Conservation (phyloP, 2,329 filamentous ascomycete species). For the Leptographium lundbergii region DNA sequence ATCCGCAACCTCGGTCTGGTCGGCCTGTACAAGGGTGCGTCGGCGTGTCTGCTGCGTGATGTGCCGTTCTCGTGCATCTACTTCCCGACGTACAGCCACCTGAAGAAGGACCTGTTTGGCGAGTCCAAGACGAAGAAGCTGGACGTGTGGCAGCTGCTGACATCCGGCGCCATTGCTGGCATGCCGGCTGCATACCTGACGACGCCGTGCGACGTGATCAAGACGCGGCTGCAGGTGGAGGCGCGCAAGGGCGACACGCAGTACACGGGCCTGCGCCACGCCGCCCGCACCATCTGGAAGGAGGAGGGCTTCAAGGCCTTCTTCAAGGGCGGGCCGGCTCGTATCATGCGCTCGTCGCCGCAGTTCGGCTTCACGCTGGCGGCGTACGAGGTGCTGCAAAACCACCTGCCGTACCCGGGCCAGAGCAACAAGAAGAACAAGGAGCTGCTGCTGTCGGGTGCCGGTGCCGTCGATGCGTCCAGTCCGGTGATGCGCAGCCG, state of each 20-base stretch:
- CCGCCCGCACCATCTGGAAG: constrained; percentile 67
- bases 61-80: constrained; percentile 98
- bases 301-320: constrained; percentile 94
- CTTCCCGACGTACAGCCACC: constrained; percentile 90
- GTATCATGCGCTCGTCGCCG: constrained; percentile 87
- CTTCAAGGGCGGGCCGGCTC: constrained; percentile 95
- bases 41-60: constrained; percentile 86
- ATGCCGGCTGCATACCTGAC: constrained; percentile 92
- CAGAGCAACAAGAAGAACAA: constrained; percentile 32
- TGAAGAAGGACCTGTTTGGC: constrained; percentile 90
- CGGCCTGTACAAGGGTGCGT: constrained; percentile 93
- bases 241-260: constrained; percentile 85
- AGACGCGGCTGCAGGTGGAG: constrained; percentile 94
- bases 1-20: constrained; percentile 87
- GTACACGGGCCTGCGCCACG: constrained; percentile 81
- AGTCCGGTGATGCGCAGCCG: constrained; percentile 51
- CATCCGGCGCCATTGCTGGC: constrained; percentile 85
- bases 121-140: constrained; percentile 80
- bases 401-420: constrained; percentile 58
- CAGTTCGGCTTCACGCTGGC: constrained; percentile 98
- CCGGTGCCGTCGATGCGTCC: constrained; percentile 29
- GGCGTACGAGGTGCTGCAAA: constrained; percentile 86
- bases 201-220: constrained; percentile 97
- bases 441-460: constrained; percentile 18
- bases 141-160: constrained; percentile 79